phyloP scores from a whole-genome alignment of 2,329 filamentous ascomycete genomes.

The Zopfia rhizophila region DNA sequence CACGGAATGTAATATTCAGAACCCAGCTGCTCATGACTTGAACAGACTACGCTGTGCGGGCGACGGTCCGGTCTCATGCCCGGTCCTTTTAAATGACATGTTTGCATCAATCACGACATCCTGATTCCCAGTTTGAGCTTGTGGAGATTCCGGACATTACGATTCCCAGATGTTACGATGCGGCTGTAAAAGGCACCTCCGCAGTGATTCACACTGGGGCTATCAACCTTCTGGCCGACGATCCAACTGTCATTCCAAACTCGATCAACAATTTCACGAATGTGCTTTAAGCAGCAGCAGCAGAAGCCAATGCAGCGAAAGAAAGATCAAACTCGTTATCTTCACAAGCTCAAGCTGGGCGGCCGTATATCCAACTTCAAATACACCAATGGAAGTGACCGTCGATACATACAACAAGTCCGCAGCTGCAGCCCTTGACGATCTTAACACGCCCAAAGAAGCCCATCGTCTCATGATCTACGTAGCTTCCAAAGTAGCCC shows the following conservation, averaged over 20 bases:
- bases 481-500: conserved; percentile 65
- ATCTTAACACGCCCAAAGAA: conserved; percentile 24
- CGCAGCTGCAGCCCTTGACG: conserved; percentile 42
- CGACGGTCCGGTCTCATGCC: conserved; percentile 53
- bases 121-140: conserved; percentile 47
- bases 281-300: conserved; percentile 50
- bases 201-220: conserved; percentile 57
- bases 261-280: conserved; percentile 46
- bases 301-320: conserved; percentile 37
- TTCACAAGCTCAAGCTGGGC: conserved; percentile 53
- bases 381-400: conserved; percentile 42
- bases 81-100: conserved; percentile 45
- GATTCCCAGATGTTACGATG: conserved; percentile 50
- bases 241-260: conserved; percentile 53
- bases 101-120: conserved; percentile 15
- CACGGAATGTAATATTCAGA: too few relatives aligned
- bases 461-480: conserved; percentile 41
- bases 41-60: conserved; percentile 58
- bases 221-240: conserved; percentile 43
- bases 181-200: conserved; percentile 49
- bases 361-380: conserved; percentile 41
- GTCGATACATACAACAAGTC: conserved; percentile 45
- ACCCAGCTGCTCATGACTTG: too few relatives aligned
- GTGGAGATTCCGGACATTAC: conserved; percentile 53
- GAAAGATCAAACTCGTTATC: conserved; percentile 52